Evolutionary conservation across 2,329 filamentous ascomycete species (phyloP).

Genomic region (Fusarium coicis): DNA sequence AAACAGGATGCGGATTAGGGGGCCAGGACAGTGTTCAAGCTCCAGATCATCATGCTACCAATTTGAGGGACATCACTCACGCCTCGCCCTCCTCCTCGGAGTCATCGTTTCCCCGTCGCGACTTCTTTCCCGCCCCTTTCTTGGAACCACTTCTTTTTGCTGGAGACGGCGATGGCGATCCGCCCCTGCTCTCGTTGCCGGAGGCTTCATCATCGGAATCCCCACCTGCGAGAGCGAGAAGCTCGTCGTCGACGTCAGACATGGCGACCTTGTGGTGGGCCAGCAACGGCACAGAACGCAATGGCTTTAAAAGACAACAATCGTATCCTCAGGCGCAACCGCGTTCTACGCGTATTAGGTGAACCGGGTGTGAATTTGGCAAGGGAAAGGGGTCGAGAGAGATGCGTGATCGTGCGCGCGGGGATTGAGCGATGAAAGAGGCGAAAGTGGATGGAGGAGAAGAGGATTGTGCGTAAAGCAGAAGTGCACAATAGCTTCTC

Average conservation of each 20-base stretch:
- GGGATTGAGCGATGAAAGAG: slow-evolving; percentile 15
- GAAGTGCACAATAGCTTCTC: slow-evolving; percentile 27
- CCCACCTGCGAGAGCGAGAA: slow-evolving; percentile 90
- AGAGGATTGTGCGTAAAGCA: slow-evolving; percentile 25
- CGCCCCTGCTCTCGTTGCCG: slow-evolving; percentile 64
- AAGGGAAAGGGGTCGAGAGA: slow-evolving; percentile 1
- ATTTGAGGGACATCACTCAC: slow-evolving; percentile 47
- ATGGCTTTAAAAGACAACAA: slow-evolving; percentile 18
- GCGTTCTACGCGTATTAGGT: slow-evolving; percentile 30
- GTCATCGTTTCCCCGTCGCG: slow-evolving; percentile 56
- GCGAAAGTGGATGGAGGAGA: slow-evolving; percentile 23
- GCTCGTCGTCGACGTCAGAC: slow-evolving; percentile 92
- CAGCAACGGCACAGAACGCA: slow-evolving; percentile 8
- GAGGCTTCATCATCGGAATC: slow-evolving; percentile 70
- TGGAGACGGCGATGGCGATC: slow-evolving; percentile 63
- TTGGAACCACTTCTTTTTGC: slow-evolving; percentile 47
- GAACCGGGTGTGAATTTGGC: background rate
- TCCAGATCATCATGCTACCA: background rate
- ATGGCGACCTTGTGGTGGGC: slow-evolving; percentile 59
- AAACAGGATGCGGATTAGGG: background rate
- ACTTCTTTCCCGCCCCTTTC: slow-evolving; percentile 55
- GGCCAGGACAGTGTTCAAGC: background rate
- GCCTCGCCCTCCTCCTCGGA: slow-evolving; percentile 73
- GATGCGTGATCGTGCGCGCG: slow-evolving; percentile 15
- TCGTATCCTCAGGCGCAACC: slow-evolving; percentile 2